phyloP scores from a whole-genome alignment of 768 basidiomycete genomes.

The Rhizopogon sp. region DNA sequence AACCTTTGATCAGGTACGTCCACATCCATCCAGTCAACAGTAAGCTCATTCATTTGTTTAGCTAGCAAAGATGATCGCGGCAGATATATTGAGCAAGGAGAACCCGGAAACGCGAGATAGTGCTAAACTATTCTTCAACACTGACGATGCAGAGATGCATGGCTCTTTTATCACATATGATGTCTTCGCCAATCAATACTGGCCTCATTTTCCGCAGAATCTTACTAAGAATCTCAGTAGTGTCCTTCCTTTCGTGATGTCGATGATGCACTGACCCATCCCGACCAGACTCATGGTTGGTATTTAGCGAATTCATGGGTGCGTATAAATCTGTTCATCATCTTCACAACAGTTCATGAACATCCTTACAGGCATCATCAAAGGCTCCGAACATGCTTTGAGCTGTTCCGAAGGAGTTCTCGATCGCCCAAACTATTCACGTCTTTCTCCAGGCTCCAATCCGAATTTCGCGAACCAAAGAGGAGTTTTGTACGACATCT shows the following conservation, averaged over 20 bases:
- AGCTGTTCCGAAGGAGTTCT: slow-evolving; percentile 32
- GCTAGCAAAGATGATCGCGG: slow-evolving; percentile 23
- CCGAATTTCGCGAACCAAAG: slow-evolving; percentile 50
- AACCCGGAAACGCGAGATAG: slow-evolving; percentile 1
- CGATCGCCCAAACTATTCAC: slow-evolving; percentile 37
- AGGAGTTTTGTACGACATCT: too few relatives aligned
- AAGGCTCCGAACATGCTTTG: slow-evolving; percentile 58
- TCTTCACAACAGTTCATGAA: not conserved
- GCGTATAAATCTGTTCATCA: slow-evolving; percentile 4
- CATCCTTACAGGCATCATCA: slow-evolving; percentile 44
- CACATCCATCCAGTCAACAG: not conserved
- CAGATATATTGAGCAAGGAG: slow-evolving; percentile 12
- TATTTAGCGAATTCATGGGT: slow-evolving; percentile 67
- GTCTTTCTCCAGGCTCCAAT: slow-evolving; percentile 46
- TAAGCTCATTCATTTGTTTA: not conserved
- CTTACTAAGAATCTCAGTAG: slow-evolving; percentile 51
- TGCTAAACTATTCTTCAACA: slow-evolving; percentile 11
- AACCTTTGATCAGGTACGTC: slow-evolving; percentile 54
- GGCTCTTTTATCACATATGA: slow-evolving; percentile 38
- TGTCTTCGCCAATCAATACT: slow-evolving; percentile 47
- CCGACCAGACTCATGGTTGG: slow-evolving; percentile 49
- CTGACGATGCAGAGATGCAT: slow-evolving; percentile 10
- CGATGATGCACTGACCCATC: not conserved
- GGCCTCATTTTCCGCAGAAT: slow-evolving; percentile 51
- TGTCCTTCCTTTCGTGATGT: not conserved